Evolutionary conservation across 1,139 yeast genomes (phyloP), one percentile per base, ranked within the genome.

Genomic region (Diutina mesorugosa): DNA sequence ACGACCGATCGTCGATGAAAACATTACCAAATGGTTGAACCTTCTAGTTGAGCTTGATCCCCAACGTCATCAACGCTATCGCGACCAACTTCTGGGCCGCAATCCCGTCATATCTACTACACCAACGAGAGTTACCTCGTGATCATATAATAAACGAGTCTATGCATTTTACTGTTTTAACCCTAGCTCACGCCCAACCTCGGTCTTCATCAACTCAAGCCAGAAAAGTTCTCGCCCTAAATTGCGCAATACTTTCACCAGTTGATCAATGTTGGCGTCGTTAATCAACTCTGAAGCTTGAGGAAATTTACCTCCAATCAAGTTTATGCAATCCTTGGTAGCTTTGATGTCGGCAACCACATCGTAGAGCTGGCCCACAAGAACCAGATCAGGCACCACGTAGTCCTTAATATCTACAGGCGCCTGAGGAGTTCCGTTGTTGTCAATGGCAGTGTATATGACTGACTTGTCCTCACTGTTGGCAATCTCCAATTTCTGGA

Each of bases 201-300:
- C 76, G 46, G 61, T 60, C 58, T 71, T 73, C 30, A 68, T 67
- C 28, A 73, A 61, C 60, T 76, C 78, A 21, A 74, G 63, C 80
- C 80, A 76, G 55, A 90, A 90, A 65, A 87, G 87, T 51, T 89
- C 91, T 59, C 97, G 74, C 0, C 95, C 91, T 41, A 88, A 70
- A 38, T 78, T 76, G 59, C 97, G 70, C 0, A 83, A 78, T 30
- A 80, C 75, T 66, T 77, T 74, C 59, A 84, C 74, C 64, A 86
- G 84, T 8, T 68, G 64, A n/a, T 81, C 85, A 54, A 86, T 59
- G 12, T 65, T 69, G 1, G 61, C 60, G 60, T 76, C 73, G 57
- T 66, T 71, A 35, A 76, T 69, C 4, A 74, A 56, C 59, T 76
- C 80, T 6, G 64, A 60, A 57, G 69, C 69, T 3, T 67, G 61